These are phyloP conservation scores for Venturiaceae sp. DNA, from an alignment of 2,329 filamentous ascomycete genomes.

Conservation along the genomic window DNA sequence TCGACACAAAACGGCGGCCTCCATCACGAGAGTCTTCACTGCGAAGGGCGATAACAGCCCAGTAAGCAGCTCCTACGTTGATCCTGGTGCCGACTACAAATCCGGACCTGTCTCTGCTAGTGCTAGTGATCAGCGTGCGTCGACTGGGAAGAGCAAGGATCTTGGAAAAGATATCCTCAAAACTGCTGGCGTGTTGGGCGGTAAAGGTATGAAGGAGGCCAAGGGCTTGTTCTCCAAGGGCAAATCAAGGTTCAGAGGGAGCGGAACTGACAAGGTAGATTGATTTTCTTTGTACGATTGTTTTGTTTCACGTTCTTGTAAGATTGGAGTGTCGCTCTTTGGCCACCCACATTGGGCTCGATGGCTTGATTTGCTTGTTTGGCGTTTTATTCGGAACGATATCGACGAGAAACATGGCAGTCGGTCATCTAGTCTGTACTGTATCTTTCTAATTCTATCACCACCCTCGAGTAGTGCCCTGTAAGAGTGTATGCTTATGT, in stretches of 20 bases:
- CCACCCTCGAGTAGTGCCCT: not conserved
- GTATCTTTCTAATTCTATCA: not conserved
- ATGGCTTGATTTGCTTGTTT: slow-evolving; percentile 4
- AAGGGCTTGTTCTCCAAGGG: slow-evolving; percentile 89
- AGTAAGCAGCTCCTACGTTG: not conserved
- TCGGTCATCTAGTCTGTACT: not conserved
- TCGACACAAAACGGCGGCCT: slow-evolving; percentile 25
- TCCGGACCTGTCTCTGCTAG: not conserved
- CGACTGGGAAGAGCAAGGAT: slow-evolving; percentile 56
- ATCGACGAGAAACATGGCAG: slow-evolving; percentile 6
- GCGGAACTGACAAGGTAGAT: slow-evolving; percentile 75
- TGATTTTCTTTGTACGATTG: slow-evolving; percentile 33
- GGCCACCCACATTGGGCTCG: not conserved
- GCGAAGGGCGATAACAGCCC: not conserved
- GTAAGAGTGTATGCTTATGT: slow-evolving; percentile 2
- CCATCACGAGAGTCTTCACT: slow-evolving; percentile 22
- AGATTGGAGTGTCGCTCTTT: not conserved
- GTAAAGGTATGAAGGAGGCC: slow-evolving; percentile 66
- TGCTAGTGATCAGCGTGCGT: slow-evolving; percentile 18
- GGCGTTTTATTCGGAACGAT: slow-evolving; percentile 2
- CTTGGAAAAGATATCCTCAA: slow-evolving; percentile 62
- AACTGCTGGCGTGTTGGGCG: slow-evolving; percentile 48
- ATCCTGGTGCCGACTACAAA: slow-evolving; percentile 9
- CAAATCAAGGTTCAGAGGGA: slow-evolving; percentile 67
- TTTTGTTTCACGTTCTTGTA: not conserved